A percentile compares a stretch with the other conserved stretches of the same genome.
These are phyloP conservation scores for Marasmius sp. DNA, from an alignment of 1,284 basidiomycete species.

Conservation along the genomic window DNA sequence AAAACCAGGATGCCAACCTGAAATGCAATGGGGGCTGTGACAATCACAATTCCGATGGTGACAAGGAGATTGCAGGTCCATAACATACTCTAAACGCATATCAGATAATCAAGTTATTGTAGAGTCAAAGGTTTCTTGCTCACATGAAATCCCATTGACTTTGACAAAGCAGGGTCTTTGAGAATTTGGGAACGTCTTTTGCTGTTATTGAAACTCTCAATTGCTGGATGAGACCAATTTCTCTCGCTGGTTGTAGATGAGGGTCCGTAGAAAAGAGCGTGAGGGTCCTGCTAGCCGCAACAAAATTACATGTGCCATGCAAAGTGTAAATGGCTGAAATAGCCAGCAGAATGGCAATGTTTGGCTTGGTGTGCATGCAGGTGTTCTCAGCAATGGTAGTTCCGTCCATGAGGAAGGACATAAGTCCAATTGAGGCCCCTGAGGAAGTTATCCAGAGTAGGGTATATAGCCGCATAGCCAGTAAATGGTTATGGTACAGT, in stretches of 20 bases:
- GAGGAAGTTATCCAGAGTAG: background rate
- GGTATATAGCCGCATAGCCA: background rate
- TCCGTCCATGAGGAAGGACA: background rate
- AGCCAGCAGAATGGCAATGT: background rate
- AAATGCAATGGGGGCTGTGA: too few relatives aligned
- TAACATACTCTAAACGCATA: too few relatives aligned
- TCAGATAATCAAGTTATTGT: too few relatives aligned
- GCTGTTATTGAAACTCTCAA: too few relatives aligned
- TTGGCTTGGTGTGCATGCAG: background rate
- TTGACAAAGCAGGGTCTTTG: too few relatives aligned
- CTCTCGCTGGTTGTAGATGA: background rate
- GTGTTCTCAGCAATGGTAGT: background rate
- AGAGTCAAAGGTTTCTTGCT: too few relatives aligned
- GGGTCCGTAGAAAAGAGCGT: background rate
- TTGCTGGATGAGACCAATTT: too few relatives aligned
- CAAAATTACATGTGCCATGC: background rate
- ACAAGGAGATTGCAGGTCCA: too few relatives aligned
- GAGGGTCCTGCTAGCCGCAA: background rate
- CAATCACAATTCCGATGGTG: too few relatives aligned
- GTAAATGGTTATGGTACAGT: background rate
- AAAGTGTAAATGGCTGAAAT: background rate
- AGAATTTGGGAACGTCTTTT: too few relatives aligned
- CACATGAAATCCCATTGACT: too few relatives aligned
- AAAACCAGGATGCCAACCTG: too few relatives aligned
- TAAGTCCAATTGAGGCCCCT: background rate